These are phyloP conservation scores for Scleroderma citrinum DNA, from an alignment of 768 basidiomycete species.

Conservation along the genomic window DNA sequence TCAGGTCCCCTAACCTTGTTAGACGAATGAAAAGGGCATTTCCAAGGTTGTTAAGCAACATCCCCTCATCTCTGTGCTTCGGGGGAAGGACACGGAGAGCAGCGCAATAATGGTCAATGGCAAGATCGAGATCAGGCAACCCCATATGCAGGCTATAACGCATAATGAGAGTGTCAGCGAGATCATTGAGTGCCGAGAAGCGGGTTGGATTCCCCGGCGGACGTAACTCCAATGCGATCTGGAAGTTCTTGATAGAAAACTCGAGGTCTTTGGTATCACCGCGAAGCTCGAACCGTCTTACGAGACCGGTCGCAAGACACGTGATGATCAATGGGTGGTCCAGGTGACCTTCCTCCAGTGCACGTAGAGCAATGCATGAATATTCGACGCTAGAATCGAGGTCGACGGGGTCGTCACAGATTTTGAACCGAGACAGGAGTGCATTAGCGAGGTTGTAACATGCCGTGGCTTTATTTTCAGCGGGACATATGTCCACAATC, in stretches of 20 bases:
- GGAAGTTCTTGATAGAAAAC: too few species aligned
- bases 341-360: conserved; percentile 10
- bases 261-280: too few species aligned
- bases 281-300: too few species aligned
- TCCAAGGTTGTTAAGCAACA: conserved; percentile 17
- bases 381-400: conserved; percentile 19
- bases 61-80: conserved; percentile 8
- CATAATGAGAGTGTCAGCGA: too few species aligned
- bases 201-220: too few species aligned
- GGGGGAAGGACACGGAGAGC: conserved; percentile 15
- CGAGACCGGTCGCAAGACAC: too few species aligned
- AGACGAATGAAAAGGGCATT: conserved; percentile 21
- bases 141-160: too few species aligned
- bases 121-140: conserved; percentile 29
- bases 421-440: conserved; percentile 24
- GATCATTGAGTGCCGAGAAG: too few species aligned
- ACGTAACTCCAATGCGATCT: too few species aligned
- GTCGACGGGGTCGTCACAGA: conserved; percentile 13
- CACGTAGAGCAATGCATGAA: conserved; percentile 13
- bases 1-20: conserved; percentile 6
- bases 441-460: conserved; percentile 28
- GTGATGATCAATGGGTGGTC: conserved; percentile 12
- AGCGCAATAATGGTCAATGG: conserved; percentile 18
- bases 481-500: conserved; percentile 13
- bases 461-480: conserved; percentile 14